These are phyloP conservation scores for Tardiomyces blankii DNA, from an alignment of 1,139 yeast species.

Conservation along the genomic window DNA sequence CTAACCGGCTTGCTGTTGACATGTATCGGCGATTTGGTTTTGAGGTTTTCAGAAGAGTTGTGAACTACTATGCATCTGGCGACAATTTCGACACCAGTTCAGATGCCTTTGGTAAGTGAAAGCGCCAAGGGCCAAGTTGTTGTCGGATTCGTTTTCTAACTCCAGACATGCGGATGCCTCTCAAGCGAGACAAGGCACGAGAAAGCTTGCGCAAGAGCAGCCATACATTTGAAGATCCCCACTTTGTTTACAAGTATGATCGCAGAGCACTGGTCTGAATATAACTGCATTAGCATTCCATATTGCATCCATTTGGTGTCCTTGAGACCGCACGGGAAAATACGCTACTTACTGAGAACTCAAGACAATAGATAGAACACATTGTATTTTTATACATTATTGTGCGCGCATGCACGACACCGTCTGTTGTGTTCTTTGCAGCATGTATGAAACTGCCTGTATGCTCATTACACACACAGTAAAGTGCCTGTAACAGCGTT, in stretches of 20 bases:
- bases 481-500: too few species aligned
- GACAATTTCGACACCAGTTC: slow-evolving; percentile 38
- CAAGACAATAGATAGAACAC: too few species aligned
- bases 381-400: not conserved
- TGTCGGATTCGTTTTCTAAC: slow-evolving; percentile 3
- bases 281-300: not conserved
- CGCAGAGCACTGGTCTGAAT: slow-evolving; percentile 5
- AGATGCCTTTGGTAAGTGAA: slow-evolving; percentile 51
- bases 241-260: slow-evolving; percentile 15
- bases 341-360: too few species aligned
- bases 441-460: too few species aligned
- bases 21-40: slow-evolving; percentile 83
- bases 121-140: slow-evolving; percentile 53
- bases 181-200: slow-evolving; percentile 41
- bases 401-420: too few species aligned
- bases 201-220: slow-evolving; percentile 17
- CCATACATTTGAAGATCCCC: slow-evolving; percentile 16
- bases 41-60: slow-evolving; percentile 71
- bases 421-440: too few species aligned
- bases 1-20: slow-evolving; percentile 67
- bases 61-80: slow-evolving; percentile 68
- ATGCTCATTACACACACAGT: too few species aligned
- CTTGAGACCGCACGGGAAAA: too few species aligned
- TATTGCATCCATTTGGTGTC: not conserved
- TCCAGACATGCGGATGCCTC: slow-evolving; percentile 33